Conservation (phyloP, 2,329 filamentous ascomycete genomes). For the Monosporascus cannonballus region DNA sequence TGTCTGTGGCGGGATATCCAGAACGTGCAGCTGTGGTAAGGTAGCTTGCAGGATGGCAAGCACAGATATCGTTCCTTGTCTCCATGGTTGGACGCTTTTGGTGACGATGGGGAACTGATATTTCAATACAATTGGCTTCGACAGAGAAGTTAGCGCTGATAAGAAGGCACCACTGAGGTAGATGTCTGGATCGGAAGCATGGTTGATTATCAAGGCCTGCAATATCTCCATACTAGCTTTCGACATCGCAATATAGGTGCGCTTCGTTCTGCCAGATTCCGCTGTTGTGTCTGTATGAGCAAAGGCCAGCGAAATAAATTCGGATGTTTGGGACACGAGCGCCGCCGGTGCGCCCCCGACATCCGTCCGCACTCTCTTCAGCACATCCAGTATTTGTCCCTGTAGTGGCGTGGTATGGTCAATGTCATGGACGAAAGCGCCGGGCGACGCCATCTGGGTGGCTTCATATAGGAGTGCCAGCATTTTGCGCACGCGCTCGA, state of each 20-base stretch:
- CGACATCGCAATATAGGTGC: slow-evolving; percentile 85
- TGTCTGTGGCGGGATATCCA: slow-evolving; percentile 37
- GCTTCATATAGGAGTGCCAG: slow-evolving; percentile 65
- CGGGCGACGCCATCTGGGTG: slow-evolving; percentile 62
- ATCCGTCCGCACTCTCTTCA: slow-evolving; percentile 63
- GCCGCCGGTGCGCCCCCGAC: slow-evolving; percentile 57
- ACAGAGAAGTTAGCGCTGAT: slow-evolving; percentile 60
- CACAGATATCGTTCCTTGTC: slow-evolving; percentile 65
- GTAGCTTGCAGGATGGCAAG: slow-evolving; percentile 63
- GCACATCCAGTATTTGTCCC: slow-evolving; percentile 58
- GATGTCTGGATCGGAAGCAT: slow-evolving; percentile 59
- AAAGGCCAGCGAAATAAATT: slow-evolving; percentile 68
- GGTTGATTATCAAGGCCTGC: slow-evolving; percentile 51
- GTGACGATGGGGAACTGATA: slow-evolving; percentile 71
- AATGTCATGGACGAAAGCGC: slow-evolving; percentile 64
- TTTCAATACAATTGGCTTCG: slow-evolving; percentile 67
- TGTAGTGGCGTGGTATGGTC: slow-evolving; percentile 71
- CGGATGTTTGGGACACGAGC: slow-evolving; percentile 63
- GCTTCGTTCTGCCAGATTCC: slow-evolving; percentile 38
- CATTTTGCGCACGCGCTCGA: slow-evolving; percentile 60
- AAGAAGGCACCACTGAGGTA: slow-evolving; percentile 63
- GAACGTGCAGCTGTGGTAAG: slow-evolving; percentile 52
- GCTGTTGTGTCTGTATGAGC: slow-evolving; percentile 27
- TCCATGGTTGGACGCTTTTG: slow-evolving; percentile 70
- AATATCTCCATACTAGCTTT: slow-evolving; percentile 73